phyloP scores from a whole-genome alignment of 1,284 basidiomycete genomes.

The Cryptococcus amylolentus region DNA sequence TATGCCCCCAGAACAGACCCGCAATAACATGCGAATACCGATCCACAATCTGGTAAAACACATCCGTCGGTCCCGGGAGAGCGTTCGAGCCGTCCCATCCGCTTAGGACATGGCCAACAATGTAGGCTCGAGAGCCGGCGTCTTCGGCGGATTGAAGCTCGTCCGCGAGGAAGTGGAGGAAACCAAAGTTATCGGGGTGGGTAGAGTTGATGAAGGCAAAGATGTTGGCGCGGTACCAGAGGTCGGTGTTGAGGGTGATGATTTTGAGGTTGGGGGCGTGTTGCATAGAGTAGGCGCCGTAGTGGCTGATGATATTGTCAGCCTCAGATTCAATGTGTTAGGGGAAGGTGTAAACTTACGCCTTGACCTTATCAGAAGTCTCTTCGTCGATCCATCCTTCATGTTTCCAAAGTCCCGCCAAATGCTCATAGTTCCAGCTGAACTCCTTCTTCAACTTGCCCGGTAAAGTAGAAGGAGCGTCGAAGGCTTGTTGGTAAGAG shows the following conservation, averaged over 20 bases:
- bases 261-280: conserved; percentile 65
- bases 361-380: conserved; percentile 59
- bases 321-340: not conserved
- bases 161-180: conserved; percentile 72
- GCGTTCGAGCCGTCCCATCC: conserved; percentile 71
- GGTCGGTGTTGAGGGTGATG: conserved; percentile 72
- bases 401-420: conserved; percentile 64
- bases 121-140: conserved; percentile 68
- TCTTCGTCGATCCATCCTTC: conserved; percentile 66
- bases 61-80: conserved; percentile 50
- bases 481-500: conserved; percentile 62
- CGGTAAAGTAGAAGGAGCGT: conserved; percentile 56
- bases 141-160: conserved; percentile 76
- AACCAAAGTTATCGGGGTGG: conserved; percentile 66
- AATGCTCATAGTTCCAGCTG: conserved; percentile 68
- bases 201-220: conserved; percentile 75
- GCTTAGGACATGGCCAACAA: conserved; percentile 69
- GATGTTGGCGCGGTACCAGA: conserved; percentile 62
- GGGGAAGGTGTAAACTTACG: conserved; percentile 20
- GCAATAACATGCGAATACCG: conserved; percentile 76
- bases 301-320: conserved; percentile 52
- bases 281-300: conserved; percentile 68
- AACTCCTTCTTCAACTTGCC: conserved; percentile 49
- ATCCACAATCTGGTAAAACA: conserved; percentile 60
- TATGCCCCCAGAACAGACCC: conserved; percentile 76